A percentile compares a stretch with the other conserved stretches of the same genome.
Conservation (phyloP, 225 moss, liverwort and hornwort species). For the Anthoceros angustus region DNA sequence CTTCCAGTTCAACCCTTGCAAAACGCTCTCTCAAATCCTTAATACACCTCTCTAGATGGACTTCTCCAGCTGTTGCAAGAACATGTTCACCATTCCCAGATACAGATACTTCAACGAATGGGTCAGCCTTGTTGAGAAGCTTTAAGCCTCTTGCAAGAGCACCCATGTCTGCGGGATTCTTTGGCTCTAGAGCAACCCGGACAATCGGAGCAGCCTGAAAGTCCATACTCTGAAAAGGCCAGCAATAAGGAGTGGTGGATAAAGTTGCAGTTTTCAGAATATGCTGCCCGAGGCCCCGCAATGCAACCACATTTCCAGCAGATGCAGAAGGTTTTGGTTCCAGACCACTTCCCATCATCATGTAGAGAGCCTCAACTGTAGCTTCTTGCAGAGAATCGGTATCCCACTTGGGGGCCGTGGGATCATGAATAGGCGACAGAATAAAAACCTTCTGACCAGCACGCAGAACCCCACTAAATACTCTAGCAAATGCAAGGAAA, state of each 20-base stretch:
- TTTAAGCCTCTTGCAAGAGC: constrained; percentile 72
- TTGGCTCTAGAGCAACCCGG: constrained; percentile 87
- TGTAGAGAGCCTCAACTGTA: constrained; percentile 64
- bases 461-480: constrained; percentile 68
- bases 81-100: constrained; percentile 94
- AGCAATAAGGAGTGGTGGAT: constrained; percentile 48
- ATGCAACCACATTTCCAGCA: constrained; percentile 82
- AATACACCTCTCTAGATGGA: constrained; percentile 88
- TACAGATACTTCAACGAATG: constrained; percentile 95
- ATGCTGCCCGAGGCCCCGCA: constrained; percentile 77
- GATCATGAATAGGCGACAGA: constrained; percentile 66
- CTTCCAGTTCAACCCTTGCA: constrained; percentile 64
- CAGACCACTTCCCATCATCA: constrained; percentile 97
- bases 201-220: constrained; percentile 97
- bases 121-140: constrained; percentile 82
- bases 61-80: constrained; percentile 91
- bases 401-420: constrained; percentile 35
- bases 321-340: constrained; percentile 56
- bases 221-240: constrained; percentile 96
- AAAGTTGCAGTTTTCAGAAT: constrained; percentile 89
- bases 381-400: constrained; percentile 58
- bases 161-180: constrained; percentile 83
- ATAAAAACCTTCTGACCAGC: constrained; percentile 60
- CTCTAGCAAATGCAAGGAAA: constrained; percentile 92
- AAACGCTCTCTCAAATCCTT: constrained; percentile 93